Evolutionary conservation across 306 rosid species (phyloP).

Genomic region (Myrica gale): DNA sequence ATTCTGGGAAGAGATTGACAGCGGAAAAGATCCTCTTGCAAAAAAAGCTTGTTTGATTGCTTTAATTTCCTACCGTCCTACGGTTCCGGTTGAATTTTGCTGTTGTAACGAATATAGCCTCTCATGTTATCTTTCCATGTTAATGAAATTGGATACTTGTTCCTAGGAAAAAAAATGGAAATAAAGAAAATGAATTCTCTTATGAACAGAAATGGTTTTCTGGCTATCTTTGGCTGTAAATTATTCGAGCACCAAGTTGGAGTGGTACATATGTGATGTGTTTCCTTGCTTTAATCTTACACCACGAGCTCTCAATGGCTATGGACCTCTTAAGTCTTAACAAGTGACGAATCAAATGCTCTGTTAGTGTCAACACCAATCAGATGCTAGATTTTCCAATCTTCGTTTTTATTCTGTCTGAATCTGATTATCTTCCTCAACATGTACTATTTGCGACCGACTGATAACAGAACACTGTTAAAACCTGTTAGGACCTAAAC

Average conservation of each 20-base stretch:
- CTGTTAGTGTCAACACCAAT: constrained; percentile 20
- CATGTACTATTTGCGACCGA: background rate
- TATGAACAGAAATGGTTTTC: no score
- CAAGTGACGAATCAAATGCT: constrained; percentile 36
- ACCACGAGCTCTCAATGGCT: constrained; percentile 13
- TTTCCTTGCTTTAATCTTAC: constrained; percentile 18
- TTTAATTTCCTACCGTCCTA: no score
- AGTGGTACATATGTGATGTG: constrained; percentile 17
- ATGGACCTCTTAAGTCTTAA: constrained; percentile 2
- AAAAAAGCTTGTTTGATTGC: no score
- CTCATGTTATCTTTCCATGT: no score
- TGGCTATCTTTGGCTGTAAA: background rate
- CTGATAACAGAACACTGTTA: constrained; percentile 8
- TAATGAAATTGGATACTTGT: no score
- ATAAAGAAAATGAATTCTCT: no score
- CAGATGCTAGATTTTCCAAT: background rate
- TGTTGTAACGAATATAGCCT: no score
- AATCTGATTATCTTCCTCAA: background rate
- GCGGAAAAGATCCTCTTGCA: no score
- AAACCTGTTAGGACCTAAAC: no score
- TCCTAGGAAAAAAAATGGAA: no score
- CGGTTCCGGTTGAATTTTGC: no score
- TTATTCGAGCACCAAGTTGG: constrained; percentile 31
- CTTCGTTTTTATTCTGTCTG: background rate
- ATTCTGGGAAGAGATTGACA: no score